Evolutionary conservation across 257 asterid genomes (phyloP), one percentile per base, ranked within the genome.

Genomic region (Verbena officinalis): DNA sequence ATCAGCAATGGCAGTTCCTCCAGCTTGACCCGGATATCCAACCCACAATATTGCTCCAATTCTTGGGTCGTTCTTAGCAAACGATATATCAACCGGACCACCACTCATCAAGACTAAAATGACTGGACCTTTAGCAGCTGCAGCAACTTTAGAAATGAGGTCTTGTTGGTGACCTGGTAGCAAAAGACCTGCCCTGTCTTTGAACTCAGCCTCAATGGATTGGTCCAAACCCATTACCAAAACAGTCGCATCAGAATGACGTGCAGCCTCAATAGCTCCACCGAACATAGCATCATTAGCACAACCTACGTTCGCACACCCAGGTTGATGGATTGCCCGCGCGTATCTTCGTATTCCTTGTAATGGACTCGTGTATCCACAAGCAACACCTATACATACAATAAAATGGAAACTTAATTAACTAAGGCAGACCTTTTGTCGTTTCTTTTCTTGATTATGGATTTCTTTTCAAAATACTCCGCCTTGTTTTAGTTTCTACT

Each of bases 1-100:
- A 71, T 87, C 90, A 4, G 95, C 96, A 70, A 87, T 85, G 1
- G 96, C 97, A 4, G 88, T 78, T 1, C 96, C 97, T 11, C 97
- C 97, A 0, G 84, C 88, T 60, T 90, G 95, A 51, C 96, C 97
- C 0, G 97, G 96, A 64, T 87, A 90, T 11, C 97, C 97, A 3
- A 66, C 95, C 97, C 96, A 87, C 42, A 90, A 45, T 15, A 90
- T 90, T 0, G 87, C 84, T 0, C 81, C 79, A 19, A 90, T 78
- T 65, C 62, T 71, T 1, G 88, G 89, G 22, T 90, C 82, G 21
- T 83, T 82, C 30, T 81, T 64, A 3, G 97, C 96, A 13, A 87
- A 90, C 0, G 92, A 76, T 4, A 90, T 60, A 59, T 90, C 97
- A 17, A 90, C 68, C 1, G 96, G 89, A 23, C 96, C 97, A n/a